Evolutionary conservation across 352 stramenopile genomes (phyloP).

Genomic region (Globisporangium solare): DNA sequence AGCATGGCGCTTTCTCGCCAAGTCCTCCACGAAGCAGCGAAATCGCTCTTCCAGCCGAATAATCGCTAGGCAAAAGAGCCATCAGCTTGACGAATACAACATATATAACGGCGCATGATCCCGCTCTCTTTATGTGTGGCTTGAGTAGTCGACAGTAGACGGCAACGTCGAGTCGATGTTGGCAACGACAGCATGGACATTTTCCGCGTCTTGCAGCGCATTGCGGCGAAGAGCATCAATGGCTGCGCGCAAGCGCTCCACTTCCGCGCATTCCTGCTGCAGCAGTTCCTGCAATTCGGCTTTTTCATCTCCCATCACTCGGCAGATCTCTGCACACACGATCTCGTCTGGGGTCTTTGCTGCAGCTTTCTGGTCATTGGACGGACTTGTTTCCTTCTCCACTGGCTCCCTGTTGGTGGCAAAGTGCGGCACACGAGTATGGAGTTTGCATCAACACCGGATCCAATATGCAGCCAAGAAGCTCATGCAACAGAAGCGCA

Average conservation of each 20-base stretch:
- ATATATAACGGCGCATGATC: background rate
- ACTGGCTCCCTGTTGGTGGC: background rate
- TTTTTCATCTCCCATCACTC: constrained; percentile 49
- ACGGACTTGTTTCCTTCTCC: background rate
- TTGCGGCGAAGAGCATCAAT: constrained; percentile 43
- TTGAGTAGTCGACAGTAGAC: constrained; percentile 37
- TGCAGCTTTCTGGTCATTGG: constrained; percentile 6
- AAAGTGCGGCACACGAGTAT: too few relatives aligned
- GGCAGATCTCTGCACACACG: constrained; percentile 37
- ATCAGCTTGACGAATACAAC: background rate
- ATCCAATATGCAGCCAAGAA: too few relatives aligned
- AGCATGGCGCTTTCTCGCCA: constrained; percentile 59
- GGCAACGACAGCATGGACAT: constrained; percentile 28
- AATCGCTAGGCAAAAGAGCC: constrained; percentile 9
- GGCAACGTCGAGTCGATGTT: constrained; percentile 33
- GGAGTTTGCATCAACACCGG: too few relatives aligned
- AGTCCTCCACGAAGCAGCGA: constrained; percentile 60
- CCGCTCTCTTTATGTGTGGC: background rate
- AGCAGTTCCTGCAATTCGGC: constrained; percentile 40
- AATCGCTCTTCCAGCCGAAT: constrained; percentile 56
- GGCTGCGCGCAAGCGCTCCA: constrained; percentile 32
- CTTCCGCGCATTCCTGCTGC: constrained; percentile 26
- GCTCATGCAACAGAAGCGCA: background rate
- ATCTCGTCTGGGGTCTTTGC: constrained; percentile 26
- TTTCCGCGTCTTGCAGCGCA: constrained; percentile 37